phyloP scores from a whole-genome alignment of 495 filamentous ascomycete genomes.

The Venustampulla echinocandica region DNA sequence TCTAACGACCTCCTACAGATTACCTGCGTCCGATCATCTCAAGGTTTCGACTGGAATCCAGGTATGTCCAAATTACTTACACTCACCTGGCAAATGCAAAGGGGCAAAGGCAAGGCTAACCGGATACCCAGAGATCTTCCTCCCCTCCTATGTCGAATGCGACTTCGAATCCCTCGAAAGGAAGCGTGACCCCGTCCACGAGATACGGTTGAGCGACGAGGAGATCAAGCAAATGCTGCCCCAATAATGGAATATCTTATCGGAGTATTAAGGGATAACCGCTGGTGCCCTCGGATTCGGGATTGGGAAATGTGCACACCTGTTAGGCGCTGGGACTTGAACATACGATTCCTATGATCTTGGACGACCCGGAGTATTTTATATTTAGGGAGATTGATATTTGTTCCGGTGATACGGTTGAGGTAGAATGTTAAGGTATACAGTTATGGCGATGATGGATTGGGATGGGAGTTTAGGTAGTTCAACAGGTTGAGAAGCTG shows the following conservation, averaged over 20 bases:
- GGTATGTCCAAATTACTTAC: constrained; percentile 29
- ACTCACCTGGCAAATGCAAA: neutral
- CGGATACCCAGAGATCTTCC: constrained; percentile 38
- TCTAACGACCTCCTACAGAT: constrained; percentile 37
- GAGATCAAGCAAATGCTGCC: constrained; percentile 49
- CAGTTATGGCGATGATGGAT: too few relatives aligned
- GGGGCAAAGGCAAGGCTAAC: constrained; percentile 1
- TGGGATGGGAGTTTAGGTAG: too few relatives aligned
- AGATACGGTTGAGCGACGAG: constrained; percentile 58
- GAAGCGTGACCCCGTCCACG: constrained; percentile 57
- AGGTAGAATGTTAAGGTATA: too few relatives aligned
- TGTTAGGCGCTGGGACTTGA: constrained; percentile 17
- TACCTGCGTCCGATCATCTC: constrained; percentile 57
- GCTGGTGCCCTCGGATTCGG: constrained; percentile 4
- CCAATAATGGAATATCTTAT: constrained; percentile 28
- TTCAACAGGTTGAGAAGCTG: too few relatives aligned
- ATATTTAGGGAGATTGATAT: too few relatives aligned
- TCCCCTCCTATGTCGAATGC: constrained; percentile 48
- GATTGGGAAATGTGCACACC: constrained; percentile 12
- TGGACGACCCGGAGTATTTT: constrained; percentile 18
- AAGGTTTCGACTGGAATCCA: constrained; percentile 68
- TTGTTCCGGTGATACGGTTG: too few relatives aligned
- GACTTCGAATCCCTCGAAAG: constrained; percentile 53
- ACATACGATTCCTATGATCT: constrained; percentile 23
- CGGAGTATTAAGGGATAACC: constrained; percentile 10